phyloP scores from a whole-genome alignment of 176 grass and related monocot genomes.

The Triticum aestivum region DNA sequence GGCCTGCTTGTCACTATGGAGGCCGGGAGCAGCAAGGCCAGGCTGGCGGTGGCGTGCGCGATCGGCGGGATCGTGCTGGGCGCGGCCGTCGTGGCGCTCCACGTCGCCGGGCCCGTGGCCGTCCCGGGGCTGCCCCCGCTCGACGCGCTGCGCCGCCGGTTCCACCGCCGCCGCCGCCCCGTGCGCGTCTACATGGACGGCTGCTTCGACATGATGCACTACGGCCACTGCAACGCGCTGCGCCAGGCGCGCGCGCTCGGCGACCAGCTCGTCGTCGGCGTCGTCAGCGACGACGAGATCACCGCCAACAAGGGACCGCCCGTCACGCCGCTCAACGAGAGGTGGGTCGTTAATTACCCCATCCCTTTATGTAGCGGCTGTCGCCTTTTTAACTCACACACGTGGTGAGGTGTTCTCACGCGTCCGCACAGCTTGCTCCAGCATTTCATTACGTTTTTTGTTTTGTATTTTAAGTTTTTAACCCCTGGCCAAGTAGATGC shows the following conservation, averaged over 20 bases:
- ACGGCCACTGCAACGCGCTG: constrained; percentile 85
- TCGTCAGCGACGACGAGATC: constrained; percentile 79
- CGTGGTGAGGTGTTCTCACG: neutral
- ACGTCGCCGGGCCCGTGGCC: constrained; percentile 29
- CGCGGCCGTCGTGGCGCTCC: constrained; percentile 46
- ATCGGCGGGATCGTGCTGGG: constrained; percentile 73
- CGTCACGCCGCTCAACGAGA: constrained; percentile 75
- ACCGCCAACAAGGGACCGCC: constrained; percentile 79
- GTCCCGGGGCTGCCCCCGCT: constrained; percentile 3
- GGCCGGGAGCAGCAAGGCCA: constrained; percentile 32
- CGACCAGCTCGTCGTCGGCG: constrained; percentile 81
- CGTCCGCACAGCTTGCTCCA: neutral
- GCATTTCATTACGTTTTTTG: neutral
- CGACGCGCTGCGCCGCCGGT: constrained; percentile 23
- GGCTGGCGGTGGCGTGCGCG: constrained; percentile 49
- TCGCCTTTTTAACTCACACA: neutral
- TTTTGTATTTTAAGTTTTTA: neutral
- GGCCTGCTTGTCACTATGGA: constrained; percentile 34
- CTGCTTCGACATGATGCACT: constrained; percentile 99
- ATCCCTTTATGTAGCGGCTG: neutral
- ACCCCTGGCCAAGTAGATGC: neutral
- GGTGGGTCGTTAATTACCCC: constrained; percentile 14
- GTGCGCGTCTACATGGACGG: constrained; percentile 95
- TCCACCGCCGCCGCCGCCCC: constrained; percentile 41
- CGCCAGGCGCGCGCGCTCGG: constrained; percentile 70